Conservation (phyloP, 2,329 filamentous ascomycete genomes). For the Magnaporthiopsis poae region DNA sequence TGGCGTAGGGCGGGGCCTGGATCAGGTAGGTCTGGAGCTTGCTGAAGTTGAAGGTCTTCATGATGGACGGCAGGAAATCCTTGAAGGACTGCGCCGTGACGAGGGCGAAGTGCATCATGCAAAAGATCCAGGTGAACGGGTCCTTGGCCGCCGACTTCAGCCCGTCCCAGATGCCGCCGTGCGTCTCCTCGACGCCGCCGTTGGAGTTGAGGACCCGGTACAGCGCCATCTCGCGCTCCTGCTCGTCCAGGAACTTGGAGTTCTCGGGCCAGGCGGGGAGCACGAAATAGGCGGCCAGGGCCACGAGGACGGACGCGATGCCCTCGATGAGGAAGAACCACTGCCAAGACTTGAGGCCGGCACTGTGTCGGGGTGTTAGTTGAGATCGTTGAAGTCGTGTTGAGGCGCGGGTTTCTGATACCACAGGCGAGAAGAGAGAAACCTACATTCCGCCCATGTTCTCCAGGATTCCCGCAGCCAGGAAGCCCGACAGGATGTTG, state of each 20-base stretch:
- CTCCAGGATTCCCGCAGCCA: conserved; percentile 4
- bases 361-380: neutral
- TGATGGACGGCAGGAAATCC: conserved; percentile 1
- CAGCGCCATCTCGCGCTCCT: conserved; percentile 44
- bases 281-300: conserved; percentile 41
- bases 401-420: too few species aligned
- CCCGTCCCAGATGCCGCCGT: conserved; percentile 3
- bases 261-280: conserved; percentile 37
- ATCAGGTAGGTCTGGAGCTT: conserved; percentile 1
- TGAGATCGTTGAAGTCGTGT: neutral
- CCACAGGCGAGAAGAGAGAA: too few species aligned
- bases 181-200: conserved; percentile 3
- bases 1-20: conserved; percentile 2
- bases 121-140: conserved; percentile 5
- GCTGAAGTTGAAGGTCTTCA: conserved; percentile 3
- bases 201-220: conserved; percentile 2
- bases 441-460: neutral
- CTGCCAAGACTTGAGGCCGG: conserved; percentile 33
- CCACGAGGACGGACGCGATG: conserved; percentile 47
- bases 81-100: conserved; percentile 4
- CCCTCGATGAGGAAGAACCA: conserved; percentile 62
- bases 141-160: conserved; percentile 4
- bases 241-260: conserved; percentile 40
- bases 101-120: conserved; percentile 1
- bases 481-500: conserved; percentile 4